Conservation (phyloP, 768 basidiomycete genomes). For the Mycena rebaudengoi region DNA sequence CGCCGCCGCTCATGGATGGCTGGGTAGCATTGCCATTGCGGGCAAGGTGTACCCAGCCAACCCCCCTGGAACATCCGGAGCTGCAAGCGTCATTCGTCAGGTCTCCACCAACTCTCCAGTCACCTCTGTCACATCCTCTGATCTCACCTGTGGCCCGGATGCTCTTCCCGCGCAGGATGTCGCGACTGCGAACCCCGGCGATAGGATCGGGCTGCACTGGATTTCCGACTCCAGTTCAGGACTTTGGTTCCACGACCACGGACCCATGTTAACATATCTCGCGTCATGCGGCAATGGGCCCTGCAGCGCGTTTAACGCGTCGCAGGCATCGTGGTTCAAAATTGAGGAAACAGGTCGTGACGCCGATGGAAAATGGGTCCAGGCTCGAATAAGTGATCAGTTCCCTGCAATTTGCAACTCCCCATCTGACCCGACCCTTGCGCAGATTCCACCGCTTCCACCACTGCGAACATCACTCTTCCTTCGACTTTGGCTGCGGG, state of each 20-base stretch:
- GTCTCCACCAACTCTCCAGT: constrained; percentile 28
- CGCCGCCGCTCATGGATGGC: constrained; percentile 22
- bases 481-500: constrained; percentile 50
- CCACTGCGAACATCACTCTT: constrained; percentile 41
- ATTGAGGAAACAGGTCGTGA: constrained; percentile 49
- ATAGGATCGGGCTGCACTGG: constrained; percentile 54
- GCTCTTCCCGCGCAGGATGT: constrained; percentile 54
- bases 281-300: constrained; percentile 50
- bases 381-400: constrained; percentile 47
- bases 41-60: constrained; percentile 15
- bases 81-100: constrained; percentile 17
- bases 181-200: constrained; percentile 56
- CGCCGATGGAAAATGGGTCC: constrained; percentile 46
- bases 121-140: constrained; percentile 53
- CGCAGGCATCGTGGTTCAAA: constrained; percentile 63
- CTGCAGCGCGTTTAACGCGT: constrained; percentile 54
- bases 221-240: constrained; percentile 21
- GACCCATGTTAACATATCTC: constrained; percentile 47
- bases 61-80: constrained; percentile 12
- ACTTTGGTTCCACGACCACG: constrained; percentile 34
- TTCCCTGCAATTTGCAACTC: too few relatives aligned
- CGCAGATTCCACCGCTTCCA: constrained; percentile 39
- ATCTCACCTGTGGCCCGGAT: constrained; percentile 58
- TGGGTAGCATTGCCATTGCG: constrained; percentile 13
- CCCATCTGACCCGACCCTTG: not conserved